These are phyloP conservation scores for Ophiostoma pallidulum DNA, from an alignment of 2,329 filamentous ascomycete species.

Conservation along the genomic window DNA sequence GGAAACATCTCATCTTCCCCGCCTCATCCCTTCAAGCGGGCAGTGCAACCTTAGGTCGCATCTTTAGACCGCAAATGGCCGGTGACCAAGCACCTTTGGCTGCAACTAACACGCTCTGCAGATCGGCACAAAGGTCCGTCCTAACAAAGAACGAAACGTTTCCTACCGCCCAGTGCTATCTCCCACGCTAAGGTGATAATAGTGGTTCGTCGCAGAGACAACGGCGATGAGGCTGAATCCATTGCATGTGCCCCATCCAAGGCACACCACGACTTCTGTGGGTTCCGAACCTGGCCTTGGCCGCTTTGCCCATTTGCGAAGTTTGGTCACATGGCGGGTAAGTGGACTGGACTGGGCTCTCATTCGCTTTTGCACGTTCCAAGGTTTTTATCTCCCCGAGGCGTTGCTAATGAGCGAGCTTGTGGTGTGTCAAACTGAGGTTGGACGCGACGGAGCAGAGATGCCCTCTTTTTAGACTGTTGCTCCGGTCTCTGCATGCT, in stretches of 20 bases:
- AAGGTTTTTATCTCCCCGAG: no score
- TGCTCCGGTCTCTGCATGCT: no score
- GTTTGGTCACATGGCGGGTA: no score
- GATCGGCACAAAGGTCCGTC: not conserved
- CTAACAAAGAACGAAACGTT: not conserved
- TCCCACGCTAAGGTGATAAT: not conserved
- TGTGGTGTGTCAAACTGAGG: no score
- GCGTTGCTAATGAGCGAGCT: no score
- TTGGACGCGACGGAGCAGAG: no score
- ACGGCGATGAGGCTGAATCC: slow-evolving; percentile 2
- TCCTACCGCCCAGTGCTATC: not conserved
- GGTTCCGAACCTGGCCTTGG: no score
- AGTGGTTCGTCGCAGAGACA: not conserved
- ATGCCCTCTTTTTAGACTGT: no score
- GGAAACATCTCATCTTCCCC: not conserved
- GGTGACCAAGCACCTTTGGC: not conserved
- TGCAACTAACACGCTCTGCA: slow-evolving; percentile 5
- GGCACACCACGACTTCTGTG: not conserved
- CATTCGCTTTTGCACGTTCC: no score
- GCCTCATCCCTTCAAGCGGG: slow-evolving; percentile 1
- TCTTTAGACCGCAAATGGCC: slow-evolving; percentile 11
- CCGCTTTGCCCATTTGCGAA: no score
- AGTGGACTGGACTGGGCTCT: no score
- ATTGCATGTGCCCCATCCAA: not conserved
- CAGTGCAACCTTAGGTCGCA: slow-evolving; percentile 10